phyloP scores from a whole-genome alignment of 2,329 filamentous ascomycete species.

The Xylaria sp. region DNA sequence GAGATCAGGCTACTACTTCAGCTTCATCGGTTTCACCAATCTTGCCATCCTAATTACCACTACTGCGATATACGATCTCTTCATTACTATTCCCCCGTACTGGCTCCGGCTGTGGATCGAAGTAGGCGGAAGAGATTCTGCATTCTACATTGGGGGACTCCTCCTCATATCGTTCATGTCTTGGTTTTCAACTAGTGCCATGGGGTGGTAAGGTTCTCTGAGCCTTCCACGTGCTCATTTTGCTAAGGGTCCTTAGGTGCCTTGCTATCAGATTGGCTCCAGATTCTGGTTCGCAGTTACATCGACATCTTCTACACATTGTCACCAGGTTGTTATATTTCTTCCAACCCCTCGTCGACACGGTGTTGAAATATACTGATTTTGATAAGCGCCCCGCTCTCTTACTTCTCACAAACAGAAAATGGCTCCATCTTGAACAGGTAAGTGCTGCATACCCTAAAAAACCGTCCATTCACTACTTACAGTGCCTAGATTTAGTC shows the following conservation, averaged over 20 bases:
- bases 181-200: slow-evolving; percentile 51
- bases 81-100: slow-evolving; percentile 52
- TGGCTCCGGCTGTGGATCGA: slow-evolving; percentile 57
- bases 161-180: slow-evolving; percentile 50
- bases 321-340: slow-evolving; percentile 39
- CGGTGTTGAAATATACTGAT: neutral
- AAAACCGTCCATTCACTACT: neutral
- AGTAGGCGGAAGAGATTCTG: slow-evolving; percentile 33
- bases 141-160: slow-evolving; percentile 54
- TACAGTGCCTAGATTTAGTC: slow-evolving; percentile 52
- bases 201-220: slow-evolving; percentile 50
- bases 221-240: neutral
- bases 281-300: slow-evolving; percentile 51
- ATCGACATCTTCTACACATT: slow-evolving; percentile 49
- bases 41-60: slow-evolving; percentile 42
- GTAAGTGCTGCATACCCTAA: slow-evolving; percentile 37
- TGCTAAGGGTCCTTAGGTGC: slow-evolving; percentile 46
- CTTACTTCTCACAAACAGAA: slow-evolving; percentile 55
- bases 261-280: slow-evolving; percentile 51
- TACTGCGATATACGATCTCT: slow-evolving; percentile 48
- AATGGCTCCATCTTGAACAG: slow-evolving; percentile 56
- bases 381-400: slow-evolving; percentile 53
- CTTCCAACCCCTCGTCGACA: neutral
- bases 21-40: slow-evolving; percentile 43
- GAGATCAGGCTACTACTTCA: slow-evolving; percentile 26